Evolutionary conservation across 2,329 filamentous ascomycete genomes (phyloP).

Genomic region (Cytospora mali): DNA sequence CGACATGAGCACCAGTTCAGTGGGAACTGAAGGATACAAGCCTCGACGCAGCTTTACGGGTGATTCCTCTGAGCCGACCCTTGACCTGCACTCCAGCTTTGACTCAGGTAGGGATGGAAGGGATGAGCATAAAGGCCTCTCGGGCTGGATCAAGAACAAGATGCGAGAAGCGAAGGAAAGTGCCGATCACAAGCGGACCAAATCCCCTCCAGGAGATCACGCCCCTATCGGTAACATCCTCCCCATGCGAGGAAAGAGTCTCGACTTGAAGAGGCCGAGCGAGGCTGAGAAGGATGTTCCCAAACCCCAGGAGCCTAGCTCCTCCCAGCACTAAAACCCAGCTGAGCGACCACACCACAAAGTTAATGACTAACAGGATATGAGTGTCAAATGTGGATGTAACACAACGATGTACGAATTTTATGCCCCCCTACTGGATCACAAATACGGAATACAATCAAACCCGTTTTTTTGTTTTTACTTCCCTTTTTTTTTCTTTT

Average conservation of each 20-base stretch:
- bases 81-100: constrained; percentile 44
- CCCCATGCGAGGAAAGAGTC: constrained; percentile 48
- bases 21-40: constrained; percentile 62
- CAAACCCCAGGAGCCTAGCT: constrained; percentile 14
- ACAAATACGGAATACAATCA: constrained; percentile 19
- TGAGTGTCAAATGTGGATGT: constrained; percentile 20
- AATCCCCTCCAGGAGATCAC: constrained; percentile 54
- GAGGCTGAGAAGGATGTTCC: constrained; percentile 40
- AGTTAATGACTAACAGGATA: constrained; percentile 8
- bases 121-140: constrained; percentile 54
- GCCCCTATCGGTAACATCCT: constrained; percentile 37
- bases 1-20: constrained; percentile 67
- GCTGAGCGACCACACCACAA: not conserved
- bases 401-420: constrained; percentile 23
- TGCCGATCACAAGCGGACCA: constrained; percentile 56
- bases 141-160: constrained; percentile 63
- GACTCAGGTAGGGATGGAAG: constrained; percentile 39
- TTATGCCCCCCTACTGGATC: constrained; percentile 9
- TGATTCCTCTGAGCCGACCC: constrained; percentile 52
- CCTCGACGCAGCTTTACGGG: constrained; percentile 53
- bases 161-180: constrained; percentile 62
- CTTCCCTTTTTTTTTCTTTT: no score
- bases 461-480: constrained; percentile 8
- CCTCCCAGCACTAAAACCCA: constrained; percentile 17
- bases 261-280: constrained; percentile 47